These are phyloP conservation scores for Clonostachys byssicola DNA, from an alignment of 2,329 filamentous ascomycete species.

Conservation along the genomic window DNA sequence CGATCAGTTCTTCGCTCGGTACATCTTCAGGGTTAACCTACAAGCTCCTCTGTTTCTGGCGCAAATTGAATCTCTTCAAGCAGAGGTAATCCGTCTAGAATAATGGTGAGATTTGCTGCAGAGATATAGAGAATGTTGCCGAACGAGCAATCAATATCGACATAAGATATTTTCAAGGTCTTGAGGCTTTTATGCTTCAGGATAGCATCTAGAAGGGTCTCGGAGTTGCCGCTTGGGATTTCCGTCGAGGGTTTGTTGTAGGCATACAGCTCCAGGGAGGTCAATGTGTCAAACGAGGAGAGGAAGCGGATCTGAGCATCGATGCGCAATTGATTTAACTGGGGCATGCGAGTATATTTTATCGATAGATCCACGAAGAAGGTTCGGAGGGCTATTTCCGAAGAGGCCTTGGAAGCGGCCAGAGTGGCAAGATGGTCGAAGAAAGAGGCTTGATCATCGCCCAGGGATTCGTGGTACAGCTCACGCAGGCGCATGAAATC, in stretches of 20 bases:
- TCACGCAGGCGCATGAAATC: slow-evolving; percentile 6
- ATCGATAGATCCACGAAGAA: slow-evolving; percentile 1
- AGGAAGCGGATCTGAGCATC: slow-evolving; percentile 1
- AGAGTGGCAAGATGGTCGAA: background rate
- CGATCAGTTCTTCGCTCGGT: no score
- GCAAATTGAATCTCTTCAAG: no score
- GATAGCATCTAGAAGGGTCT: slow-evolving; percentile 5
- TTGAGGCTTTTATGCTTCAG: slow-evolving; percentile 8
- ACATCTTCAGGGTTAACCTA: no score
- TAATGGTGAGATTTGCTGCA: no score
- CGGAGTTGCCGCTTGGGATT: no score
- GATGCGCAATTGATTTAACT: background rate
- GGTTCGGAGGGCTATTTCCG: slow-evolving; percentile 1
- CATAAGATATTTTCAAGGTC: slow-evolving; percentile 3
- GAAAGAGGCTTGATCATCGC: background rate
- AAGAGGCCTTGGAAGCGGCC: background rate
- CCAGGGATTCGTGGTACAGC: slow-evolving; percentile 1
- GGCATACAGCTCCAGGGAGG: slow-evolving; percentile 2
- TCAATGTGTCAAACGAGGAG: slow-evolving; percentile 9
- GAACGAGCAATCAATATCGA: no score
- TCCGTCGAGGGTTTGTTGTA: no score
- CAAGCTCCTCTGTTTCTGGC: no score
- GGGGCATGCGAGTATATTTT: fast-evolving
- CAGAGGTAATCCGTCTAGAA: no score
- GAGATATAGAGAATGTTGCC: no score